These are phyloP conservation scores for Solidago caesia DNA, from an alignment of 129 eudicot genomes.

Conservation along the genomic window DNA sequence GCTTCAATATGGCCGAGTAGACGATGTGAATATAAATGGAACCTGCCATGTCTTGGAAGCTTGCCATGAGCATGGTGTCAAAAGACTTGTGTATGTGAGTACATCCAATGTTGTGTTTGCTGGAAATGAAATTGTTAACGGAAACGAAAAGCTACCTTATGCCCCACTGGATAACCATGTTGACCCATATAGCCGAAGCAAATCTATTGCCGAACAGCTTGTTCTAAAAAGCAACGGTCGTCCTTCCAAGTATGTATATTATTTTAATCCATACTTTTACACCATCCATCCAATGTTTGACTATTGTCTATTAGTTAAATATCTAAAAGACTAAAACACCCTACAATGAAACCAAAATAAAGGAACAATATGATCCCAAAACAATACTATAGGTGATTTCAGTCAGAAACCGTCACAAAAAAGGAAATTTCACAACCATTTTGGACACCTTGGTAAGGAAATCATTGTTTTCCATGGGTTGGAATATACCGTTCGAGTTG, in stretches of 20 bases:
- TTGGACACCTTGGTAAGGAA: slow-evolving; percentile 8
- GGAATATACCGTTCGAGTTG: background rate
- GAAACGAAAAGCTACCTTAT: slow-evolving; percentile 79
- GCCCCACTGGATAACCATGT: slow-evolving; percentile 69
- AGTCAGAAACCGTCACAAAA: background rate
- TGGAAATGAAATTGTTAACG: slow-evolving; percentile 82
- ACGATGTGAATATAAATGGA: slow-evolving; percentile 78
- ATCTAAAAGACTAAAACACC: background rate
- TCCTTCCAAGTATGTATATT: slow-evolving; percentile 61
- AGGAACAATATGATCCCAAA: background rate
- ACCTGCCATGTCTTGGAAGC: slow-evolving; percentile 81
- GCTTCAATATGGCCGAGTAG: slow-evolving; percentile 88
- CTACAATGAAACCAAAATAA: background rate
- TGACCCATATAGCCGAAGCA: slow-evolving; percentile 90
- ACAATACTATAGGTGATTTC: slow-evolving; percentile 9
- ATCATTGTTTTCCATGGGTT: slow-evolving; percentile 1
- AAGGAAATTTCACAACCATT: slow-evolving; percentile 9
- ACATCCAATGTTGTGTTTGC: slow-evolving; percentile 89
- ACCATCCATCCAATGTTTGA: slow-evolving; percentile 7
- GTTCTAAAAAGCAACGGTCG: slow-evolving; percentile 76
- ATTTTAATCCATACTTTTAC: background rate
- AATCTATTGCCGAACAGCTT: slow-evolving; percentile 86
- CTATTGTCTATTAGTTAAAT: background rate
- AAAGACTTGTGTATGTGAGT: slow-evolving; percentile 84
- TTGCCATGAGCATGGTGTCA: slow-evolving; percentile 63